Evolutionary conservation across 1,284 basidiomycete genomes (phyloP).

Genomic region (Malassezia yamatoensis): DNA sequence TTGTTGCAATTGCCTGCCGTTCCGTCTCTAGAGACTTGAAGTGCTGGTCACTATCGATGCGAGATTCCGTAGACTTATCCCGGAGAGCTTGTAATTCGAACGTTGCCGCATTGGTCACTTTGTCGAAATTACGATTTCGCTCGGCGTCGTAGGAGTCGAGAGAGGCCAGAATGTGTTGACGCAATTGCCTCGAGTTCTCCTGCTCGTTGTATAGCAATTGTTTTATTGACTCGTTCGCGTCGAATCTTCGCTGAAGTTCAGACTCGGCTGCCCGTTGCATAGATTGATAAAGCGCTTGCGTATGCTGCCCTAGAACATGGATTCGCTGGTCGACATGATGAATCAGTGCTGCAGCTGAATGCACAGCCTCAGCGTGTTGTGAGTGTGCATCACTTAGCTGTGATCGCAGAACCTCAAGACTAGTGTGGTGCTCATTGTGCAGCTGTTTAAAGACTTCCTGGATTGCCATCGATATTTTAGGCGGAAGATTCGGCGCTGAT

Average conservation of each 20-base stretch:
- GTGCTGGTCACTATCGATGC: background rate
- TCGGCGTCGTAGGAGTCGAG: slow-evolving; percentile 7
- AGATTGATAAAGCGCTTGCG: background rate
- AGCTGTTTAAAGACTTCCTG: background rate
- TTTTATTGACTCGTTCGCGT: background rate
- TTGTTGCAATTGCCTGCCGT: background rate
- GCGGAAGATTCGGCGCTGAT: background rate
- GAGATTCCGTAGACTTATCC: background rate
- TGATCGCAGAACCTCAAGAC: background rate
- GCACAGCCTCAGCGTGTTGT: background rate
- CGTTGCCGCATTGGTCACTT: background rate
- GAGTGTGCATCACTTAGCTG: background rate
- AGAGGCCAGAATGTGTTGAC: background rate
- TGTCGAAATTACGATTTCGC: background rate
- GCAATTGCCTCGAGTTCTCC: slow-evolving; percentile 1
- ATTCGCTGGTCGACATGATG: background rate
- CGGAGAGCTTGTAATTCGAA: background rate
- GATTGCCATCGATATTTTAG: background rate
- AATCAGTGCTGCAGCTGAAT: background rate
- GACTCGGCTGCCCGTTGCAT: background rate
- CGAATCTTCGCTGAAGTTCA: background rate
- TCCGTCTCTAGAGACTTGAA: background rate
- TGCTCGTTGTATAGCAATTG: background rate
- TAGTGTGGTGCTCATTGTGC: background rate
- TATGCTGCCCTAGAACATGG: background rate